Conservation (phyloP, 2,329 filamentous ascomycete genomes). For the Monilinia fructigena region DNA sequence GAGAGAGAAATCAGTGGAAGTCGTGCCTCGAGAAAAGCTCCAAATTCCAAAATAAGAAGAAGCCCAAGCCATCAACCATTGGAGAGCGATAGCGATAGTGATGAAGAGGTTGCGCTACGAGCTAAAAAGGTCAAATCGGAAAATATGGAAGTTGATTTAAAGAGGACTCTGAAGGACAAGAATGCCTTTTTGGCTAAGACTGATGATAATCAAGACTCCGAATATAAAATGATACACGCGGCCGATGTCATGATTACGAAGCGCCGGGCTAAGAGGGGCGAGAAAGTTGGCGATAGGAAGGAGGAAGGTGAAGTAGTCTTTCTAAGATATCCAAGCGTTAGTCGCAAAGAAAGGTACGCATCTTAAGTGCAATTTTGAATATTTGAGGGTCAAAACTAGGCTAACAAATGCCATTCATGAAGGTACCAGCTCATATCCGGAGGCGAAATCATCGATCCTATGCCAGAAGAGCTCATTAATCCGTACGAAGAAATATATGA, state of each 20-base stretch:
- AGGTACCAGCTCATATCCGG: conserved; percentile 75
- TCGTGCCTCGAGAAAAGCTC: not conserved
- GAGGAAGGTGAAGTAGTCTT: conserved; percentile 55
- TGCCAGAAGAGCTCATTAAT: conserved; percentile 76
- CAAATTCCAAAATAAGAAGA: not conserved
- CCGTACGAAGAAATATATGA: conserved; percentile 71
- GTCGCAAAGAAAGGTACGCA: conserved; percentile 64
- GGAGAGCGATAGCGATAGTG: conserved; percentile 20
- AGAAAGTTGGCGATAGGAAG: conserved; percentile 44
- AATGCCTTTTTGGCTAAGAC: conserved; percentile 33
- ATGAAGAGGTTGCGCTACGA: conserved; percentile 1
- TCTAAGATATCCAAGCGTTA: conserved; percentile 80
- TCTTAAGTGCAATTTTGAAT: not conserved
- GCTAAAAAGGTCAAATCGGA: conserved; percentile 29
- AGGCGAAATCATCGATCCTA: conserved; percentile 74
- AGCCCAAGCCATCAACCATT: conserved; percentile 17
- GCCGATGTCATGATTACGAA: conserved; percentile 52
- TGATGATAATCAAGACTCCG: conserved; percentile 27
- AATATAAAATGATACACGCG: conserved; percentile 54
- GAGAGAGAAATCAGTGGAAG: conserved; percentile 14
- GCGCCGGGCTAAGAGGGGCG: conserved; percentile 51
- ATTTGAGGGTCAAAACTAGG: not conserved
- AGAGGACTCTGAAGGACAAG: conserved; percentile 33
- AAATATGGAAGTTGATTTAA: conserved; percentile 29
- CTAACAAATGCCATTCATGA: conserved; percentile 16